Conservation (phyloP, 495 filamentous ascomycete genomes). For the Lasiosphaeria ovina region DNA sequence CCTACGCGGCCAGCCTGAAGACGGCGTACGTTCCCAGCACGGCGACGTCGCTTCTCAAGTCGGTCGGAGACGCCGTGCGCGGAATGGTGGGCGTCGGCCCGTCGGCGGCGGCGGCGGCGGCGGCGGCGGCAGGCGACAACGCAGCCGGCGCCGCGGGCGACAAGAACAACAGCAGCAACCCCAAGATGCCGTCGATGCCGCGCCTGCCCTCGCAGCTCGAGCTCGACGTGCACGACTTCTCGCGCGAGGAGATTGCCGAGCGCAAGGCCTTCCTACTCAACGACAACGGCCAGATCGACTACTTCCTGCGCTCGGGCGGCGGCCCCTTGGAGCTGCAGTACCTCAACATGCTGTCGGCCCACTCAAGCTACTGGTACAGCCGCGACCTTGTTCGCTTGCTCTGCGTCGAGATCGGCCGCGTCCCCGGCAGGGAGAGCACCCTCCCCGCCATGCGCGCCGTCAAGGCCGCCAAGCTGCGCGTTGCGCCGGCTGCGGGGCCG, state of each 20-base stretch:
- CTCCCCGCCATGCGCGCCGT: slow-evolving; percentile 68
- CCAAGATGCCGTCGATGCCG: slow-evolving; percentile 46
- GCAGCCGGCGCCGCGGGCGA: slow-evolving; percentile 14
- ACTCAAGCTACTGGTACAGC: slow-evolving; percentile 88
- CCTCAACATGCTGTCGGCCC: slow-evolving; percentile 94
- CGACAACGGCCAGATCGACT: slow-evolving; percentile 95
- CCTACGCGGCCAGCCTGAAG: slow-evolving; percentile 74
- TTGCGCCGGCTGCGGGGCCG: no score
- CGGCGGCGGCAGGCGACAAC: neutral
- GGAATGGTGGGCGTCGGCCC: slow-evolving; percentile 36
- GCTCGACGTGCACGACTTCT: slow-evolving; percentile 93
- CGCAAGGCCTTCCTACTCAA: slow-evolving; percentile 84
- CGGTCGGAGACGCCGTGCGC: slow-evolving; percentile 63
- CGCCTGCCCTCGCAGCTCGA: slow-evolving; percentile 89
- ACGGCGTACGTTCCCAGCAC: slow-evolving; percentile 74
- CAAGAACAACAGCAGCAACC: slow-evolving; percentile 8
- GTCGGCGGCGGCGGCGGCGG: slow-evolving; percentile 8
- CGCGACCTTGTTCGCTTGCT: slow-evolving; percentile 83
- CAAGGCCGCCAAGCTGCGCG: slow-evolving; percentile 45
- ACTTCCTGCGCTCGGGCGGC: slow-evolving; percentile 72
- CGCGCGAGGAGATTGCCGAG: slow-evolving; percentile 88
- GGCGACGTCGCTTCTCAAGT: slow-evolving; percentile 62
- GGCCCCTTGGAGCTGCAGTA: slow-evolving; percentile 92
- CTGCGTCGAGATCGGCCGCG: slow-evolving; percentile 80
- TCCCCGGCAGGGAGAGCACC: slow-evolving; percentile 64